These are phyloP conservation scores for Simmondsia chinensis DNA, from an alignment of 148 eudicot genomes.

Conservation along the genomic window DNA sequence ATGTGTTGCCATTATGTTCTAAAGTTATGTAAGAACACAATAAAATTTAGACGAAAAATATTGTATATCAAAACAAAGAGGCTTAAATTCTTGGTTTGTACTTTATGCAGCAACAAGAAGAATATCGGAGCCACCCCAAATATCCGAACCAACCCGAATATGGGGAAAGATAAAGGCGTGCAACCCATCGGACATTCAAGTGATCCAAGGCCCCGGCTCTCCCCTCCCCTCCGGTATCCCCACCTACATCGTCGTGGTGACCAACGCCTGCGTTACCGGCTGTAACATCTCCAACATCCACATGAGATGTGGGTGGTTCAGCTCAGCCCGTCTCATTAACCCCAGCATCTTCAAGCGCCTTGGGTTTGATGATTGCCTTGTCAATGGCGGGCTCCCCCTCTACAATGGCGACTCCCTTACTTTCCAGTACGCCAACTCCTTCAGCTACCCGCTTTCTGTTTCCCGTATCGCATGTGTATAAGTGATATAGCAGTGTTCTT, in stretches of 20 bases:
- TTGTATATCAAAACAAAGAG: no score
- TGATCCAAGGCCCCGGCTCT: constrained; percentile 1
- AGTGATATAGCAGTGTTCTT: background rate
- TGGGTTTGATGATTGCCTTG: constrained; percentile 11
- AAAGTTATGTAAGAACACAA: no score
- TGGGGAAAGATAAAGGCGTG: constrained; percentile 5
- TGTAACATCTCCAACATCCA: constrained; percentile 4
- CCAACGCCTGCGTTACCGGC: constrained; percentile 4
- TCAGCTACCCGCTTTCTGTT: constrained; percentile 10
- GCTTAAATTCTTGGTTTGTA: no score
- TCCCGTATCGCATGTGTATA: constrained; percentile 5
- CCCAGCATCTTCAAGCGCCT: constrained; percentile 9
- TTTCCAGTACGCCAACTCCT: constrained; percentile 15
- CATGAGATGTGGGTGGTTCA: no score
- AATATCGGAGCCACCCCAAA: no score
- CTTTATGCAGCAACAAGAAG: no score
- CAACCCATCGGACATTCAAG: background rate
- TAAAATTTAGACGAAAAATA: no score
- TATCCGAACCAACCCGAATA: constrained; percentile 11
- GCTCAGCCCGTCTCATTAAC: constrained; percentile 10
- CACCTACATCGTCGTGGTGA: constrained; percentile 8
- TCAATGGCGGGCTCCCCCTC: constrained; percentile 4
- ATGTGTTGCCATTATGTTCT: no score
- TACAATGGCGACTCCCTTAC: constrained; percentile 4
- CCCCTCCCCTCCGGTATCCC: constrained; percentile 15